Evolutionary conservation across 371 early-diverging fungal genomes (phyloP).

Genomic region (Mortierella sp.): DNA sequence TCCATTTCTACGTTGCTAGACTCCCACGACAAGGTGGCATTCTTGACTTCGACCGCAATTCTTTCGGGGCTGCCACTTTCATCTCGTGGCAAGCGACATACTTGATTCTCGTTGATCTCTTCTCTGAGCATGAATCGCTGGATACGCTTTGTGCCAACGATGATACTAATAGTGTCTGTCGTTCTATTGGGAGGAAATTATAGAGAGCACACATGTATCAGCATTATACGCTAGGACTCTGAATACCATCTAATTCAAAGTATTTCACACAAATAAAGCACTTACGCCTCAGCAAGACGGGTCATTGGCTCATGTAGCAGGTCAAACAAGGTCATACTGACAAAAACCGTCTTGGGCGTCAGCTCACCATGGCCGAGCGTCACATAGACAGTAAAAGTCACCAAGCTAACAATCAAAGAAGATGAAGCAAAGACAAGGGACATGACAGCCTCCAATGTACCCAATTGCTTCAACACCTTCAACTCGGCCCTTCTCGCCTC

Average conservation of each 20-base stretch:
- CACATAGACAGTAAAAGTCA: conserved; percentile 84
- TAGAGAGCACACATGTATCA: not conserved
- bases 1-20: conserved; percentile 8
- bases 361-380: conserved; percentile 62
- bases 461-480: conserved; percentile 14
- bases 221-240: not conserved
- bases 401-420: conserved; percentile 83
- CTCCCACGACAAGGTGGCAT: conserved; percentile 68
- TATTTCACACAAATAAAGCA: not conserved
- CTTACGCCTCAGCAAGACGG: conserved; percentile 68
- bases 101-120: conserved; percentile 76
- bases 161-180: conserved; percentile 75
- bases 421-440: conserved; percentile 77
- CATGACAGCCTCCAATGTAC: conserved; percentile 54
- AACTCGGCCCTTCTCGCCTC: conserved; percentile 63
- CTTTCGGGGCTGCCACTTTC: not conserved
- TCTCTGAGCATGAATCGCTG: conserved; percentile 77
- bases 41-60: conserved; percentile 16
- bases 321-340: conserved; percentile 90
- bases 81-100: conserved; percentile 33
- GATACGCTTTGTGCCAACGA: conserved; percentile 85
- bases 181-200: conserved; percentile 22
- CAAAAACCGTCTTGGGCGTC: conserved; percentile 85
- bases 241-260: too few relatives aligned
- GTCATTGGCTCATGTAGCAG: conserved; percentile 80